A percentile compares a stretch with the other conserved stretches of the same genome.
phyloP scores from a whole-genome alignment of 768 basidiomycete genomes.

The Chalciporus sphaerocephalus region DNA sequence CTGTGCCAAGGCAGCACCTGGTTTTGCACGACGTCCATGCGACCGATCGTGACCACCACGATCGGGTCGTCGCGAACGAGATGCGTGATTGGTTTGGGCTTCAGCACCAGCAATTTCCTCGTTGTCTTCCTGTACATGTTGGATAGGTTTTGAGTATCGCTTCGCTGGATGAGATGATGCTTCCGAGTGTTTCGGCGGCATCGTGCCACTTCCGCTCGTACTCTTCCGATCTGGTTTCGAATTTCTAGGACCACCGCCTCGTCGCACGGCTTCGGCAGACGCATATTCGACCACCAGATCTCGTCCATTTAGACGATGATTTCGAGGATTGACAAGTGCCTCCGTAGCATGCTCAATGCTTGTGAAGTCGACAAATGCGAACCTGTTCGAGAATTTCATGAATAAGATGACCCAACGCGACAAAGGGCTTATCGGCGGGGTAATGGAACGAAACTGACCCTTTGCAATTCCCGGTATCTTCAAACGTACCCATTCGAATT shows the following conservation, averaged over 20 bases:
- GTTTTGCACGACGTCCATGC: conserved; percentile 49
- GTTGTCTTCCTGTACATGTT: conserved; percentile 5
- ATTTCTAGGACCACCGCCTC: conserved; percentile 49
- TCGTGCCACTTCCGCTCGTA: conserved; percentile 9
- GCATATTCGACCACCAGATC: conserved; percentile 86
- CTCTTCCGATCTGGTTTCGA: conserved; percentile 20
- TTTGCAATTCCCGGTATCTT: conserved; percentile 93
- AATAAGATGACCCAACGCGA: background rate
- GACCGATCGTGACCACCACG: conserved; percentile 10
- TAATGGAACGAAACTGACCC: conserved; percentile 55
- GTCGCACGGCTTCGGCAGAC: conserved; percentile 81
- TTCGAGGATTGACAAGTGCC: conserved; percentile 77
- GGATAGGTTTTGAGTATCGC: conserved; percentile 2
- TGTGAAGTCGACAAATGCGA: conserved; percentile 91
- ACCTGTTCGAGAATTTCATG: conserved; percentile 44
- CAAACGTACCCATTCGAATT: conserved; percentile 91
- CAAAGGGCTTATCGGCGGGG: background rate
- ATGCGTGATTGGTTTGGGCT: background rate
- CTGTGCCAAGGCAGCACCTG: conserved; percentile 75
- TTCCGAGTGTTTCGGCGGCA: conserved; percentile 1
- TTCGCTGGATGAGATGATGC: background rate
- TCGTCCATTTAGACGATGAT: conserved; percentile 79
- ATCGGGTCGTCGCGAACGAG: conserved; percentile 8
- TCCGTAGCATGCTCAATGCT: conserved; percentile 73
- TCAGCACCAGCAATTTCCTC: background rate